Conservation (phyloP, 148 eudicot species). For the Pharnaceum exiguum region DNA sequence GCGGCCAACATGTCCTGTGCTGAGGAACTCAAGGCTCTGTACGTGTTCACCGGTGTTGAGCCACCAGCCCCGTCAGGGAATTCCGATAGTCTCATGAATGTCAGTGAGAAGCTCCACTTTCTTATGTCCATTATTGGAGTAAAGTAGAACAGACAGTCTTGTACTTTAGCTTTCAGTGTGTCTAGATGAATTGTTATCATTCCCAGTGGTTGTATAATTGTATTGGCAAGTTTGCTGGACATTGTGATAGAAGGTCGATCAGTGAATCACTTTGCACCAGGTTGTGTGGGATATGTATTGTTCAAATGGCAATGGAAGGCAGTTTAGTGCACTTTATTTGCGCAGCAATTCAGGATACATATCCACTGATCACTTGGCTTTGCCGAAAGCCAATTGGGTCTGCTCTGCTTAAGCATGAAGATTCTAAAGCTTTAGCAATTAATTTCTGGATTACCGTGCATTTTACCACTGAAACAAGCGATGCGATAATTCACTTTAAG, state of each 20-base stretch:
- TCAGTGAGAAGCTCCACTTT: slow-evolving; percentile 45
- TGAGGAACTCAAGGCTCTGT: slow-evolving; percentile 70
- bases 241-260: background rate
- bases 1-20: slow-evolving; percentile 24
- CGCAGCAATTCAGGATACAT: too few relatives aligned
- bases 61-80: slow-evolving; percentile 39
- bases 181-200: background rate
- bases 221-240: background rate
- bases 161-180: background rate
- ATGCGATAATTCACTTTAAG: too few relatives aligned
- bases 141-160: slow-evolving; percentile 27
- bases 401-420: too few relatives aligned
- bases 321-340: too few relatives aligned
- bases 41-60: slow-evolving; percentile 75
- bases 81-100: slow-evolving; percentile 30
- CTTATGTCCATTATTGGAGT: slow-evolving; percentile 77
- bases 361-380: too few relatives aligned
- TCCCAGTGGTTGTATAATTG: background rate
- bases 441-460: too few relatives aligned
- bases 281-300: background rate
- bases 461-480: too few relatives aligned
- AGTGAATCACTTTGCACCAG: background rate
- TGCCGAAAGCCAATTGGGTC: too few relatives aligned
- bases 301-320: too few relatives aligned
- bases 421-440: too few relatives aligned